Evolutionary conservation across 768 basidiomycete genomes (phyloP).

Genomic region (Obba rivulosa): DNA sequence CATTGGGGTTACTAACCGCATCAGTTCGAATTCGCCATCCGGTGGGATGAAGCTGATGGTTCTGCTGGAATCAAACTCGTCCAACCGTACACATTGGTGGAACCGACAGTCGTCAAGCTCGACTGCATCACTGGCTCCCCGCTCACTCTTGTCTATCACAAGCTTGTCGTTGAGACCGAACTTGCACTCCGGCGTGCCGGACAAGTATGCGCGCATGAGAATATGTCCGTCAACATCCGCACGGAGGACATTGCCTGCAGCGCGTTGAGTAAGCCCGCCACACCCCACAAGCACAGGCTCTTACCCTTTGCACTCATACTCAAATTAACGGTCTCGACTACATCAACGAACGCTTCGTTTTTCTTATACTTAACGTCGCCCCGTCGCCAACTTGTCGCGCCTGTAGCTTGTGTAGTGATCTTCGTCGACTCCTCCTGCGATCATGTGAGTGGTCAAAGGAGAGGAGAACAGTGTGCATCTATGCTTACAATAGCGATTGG

Average conservation of each 20-base stretch:
- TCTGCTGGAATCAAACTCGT: slow-evolving; percentile 89
- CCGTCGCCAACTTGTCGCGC: slow-evolving; percentile 92
- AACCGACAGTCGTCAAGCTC: slow-evolving; percentile 98
- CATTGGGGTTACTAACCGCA: slow-evolving; percentile 56
- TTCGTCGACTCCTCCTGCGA: slow-evolving; percentile 91
- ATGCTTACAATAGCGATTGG: slow-evolving; percentile 72
- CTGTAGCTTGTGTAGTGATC: slow-evolving; percentile 96
- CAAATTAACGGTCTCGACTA: slow-evolving; percentile 93
- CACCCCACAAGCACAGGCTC: background rate
- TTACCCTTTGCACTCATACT: slow-evolving; percentile 96
- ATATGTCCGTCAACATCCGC: slow-evolving; percentile 98
- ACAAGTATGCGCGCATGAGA: slow-evolving; percentile 94
- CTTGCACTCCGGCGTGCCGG: slow-evolving; percentile 97
- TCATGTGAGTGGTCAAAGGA: slow-evolving; percentile 1
- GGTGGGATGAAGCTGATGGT: slow-evolving; percentile 98
- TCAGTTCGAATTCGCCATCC: slow-evolving; percentile 97
- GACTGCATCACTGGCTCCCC: slow-evolving; percentile 63
- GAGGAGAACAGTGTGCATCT: background rate
- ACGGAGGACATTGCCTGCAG: slow-evolving; percentile 76
- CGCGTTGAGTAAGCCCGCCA: background rate
- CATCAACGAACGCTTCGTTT: slow-evolving; percentile 99
- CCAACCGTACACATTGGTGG: slow-evolving; percentile 95
- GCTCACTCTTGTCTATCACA: slow-evolving; percentile 81
- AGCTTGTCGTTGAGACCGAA: slow-evolving; percentile 98
- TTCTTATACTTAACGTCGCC: slow-evolving; percentile 98